A percentile compares a stretch with the other conserved stretches of the same genome.
These are phyloP conservation scores for Geranomyces michiganensis DNA, from an alignment of 192 early-diverging fungal genomes.

Conservation along the genomic window DNA sequence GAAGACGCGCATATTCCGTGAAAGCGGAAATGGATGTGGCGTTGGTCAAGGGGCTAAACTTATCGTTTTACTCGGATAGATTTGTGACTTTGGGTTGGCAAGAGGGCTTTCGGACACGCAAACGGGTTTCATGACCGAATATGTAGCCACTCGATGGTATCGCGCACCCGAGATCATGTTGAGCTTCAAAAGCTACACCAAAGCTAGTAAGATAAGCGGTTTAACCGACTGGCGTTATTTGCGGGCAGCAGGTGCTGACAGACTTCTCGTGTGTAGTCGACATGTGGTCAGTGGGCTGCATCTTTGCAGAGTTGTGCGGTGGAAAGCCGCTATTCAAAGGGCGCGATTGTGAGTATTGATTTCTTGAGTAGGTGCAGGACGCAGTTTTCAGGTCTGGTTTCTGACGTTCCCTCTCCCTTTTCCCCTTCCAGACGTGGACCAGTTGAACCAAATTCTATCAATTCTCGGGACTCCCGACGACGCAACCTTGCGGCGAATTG, in stretches of 20 bases:
- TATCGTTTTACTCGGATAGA: slow-evolving; percentile 49
- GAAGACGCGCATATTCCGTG: no score
- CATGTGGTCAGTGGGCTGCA: slow-evolving; percentile 99
- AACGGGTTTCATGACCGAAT: slow-evolving; percentile 98
- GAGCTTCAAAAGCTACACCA: slow-evolving; percentile 96
- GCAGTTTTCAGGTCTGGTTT: no score
- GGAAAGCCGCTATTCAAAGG: slow-evolving; percentile 95
- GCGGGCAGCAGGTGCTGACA: neutral
- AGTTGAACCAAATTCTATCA: slow-evolving; percentile 94
- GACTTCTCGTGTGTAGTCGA: slow-evolving; percentile 52
- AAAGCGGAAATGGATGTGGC: no score
- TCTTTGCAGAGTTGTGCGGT: slow-evolving; percentile 96
- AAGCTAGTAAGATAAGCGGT: slow-evolving; percentile 77
- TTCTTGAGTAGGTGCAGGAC: no score
- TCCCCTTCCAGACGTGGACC: slow-evolving; percentile 78
- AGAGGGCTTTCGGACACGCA: slow-evolving; percentile 84
- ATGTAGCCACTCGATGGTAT: slow-evolving; percentile 99
- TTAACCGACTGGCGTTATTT: no score
- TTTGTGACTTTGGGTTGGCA: slow-evolving; percentile 99
- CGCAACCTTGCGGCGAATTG: slow-evolving; percentile 81
- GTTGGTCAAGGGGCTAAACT: no score
- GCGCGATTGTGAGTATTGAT: slow-evolving; percentile 69
- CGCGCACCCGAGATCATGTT: slow-evolving; percentile 98
- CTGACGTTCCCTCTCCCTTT: no score
- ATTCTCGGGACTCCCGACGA: slow-evolving; percentile 94